Evolutionary conservation across 352 stramenopile species (phyloP), one percentile per base, ranked within the genome.

Genomic region (Pythium sukuiense): DNA sequence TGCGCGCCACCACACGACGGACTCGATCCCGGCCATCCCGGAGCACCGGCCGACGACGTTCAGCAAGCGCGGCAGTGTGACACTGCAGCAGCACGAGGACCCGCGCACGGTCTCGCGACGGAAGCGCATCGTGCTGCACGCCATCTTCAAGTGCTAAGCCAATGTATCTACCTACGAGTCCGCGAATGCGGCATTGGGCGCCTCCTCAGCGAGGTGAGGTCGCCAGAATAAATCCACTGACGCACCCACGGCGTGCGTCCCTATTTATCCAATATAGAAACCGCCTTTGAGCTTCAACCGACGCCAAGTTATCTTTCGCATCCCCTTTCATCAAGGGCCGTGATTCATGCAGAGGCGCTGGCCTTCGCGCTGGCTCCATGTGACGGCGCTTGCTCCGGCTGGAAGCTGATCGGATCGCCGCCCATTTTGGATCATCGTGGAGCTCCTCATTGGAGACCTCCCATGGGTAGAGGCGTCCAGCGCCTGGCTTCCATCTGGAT

Each of bases 81-180:
- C 41, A 7, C 41, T 49, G 41, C 41, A 26, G 12, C 41, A 49
- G 24, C 55, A 69, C 24, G 63, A 69, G 26, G 63, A 69, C 16
- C 29, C 55, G 12, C 55, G 46, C 32, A 59, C 63, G 45, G 48
- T 49, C 0, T n/a, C 46, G 7, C 33, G 37, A 18, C 63, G 63
- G 24, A 63, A 69, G 55, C 63, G 55, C 55, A 59, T 69, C 26
- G 63, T 69, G 54, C 63, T 69, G 35, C 63, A 69, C 63, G 63
- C 55, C 20, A 63, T 69, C 46, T 69, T 60, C 55, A 63, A 69
- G 45, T 69, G 63, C 33, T 69, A 56, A 45, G 55, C 13, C 9
- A 30, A 35, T 1, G 14, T 41, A 54, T 46, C 39, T 46, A 46
- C 16, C 41, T 27, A 26, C 41, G 41, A 49, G 41, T 26, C 41